A percentile compares a stretch with the other conserved stretches of the same genome.
Evolutionary conservation across 768 basidiomycete genomes (phyloP).

Genomic region (Pisolithus microcarpus): DNA sequence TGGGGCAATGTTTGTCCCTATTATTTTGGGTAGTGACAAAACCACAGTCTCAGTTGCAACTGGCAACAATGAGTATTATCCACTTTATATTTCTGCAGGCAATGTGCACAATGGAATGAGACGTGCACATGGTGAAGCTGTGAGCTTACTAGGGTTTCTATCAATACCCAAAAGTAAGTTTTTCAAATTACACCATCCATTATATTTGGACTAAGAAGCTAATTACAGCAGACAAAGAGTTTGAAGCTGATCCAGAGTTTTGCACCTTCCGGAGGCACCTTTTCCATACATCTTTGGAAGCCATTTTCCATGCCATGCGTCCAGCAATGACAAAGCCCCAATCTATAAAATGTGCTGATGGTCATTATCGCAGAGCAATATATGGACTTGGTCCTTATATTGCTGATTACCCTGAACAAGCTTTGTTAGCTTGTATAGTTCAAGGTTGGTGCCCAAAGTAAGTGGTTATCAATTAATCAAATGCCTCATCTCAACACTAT

Average conservation of each 20-base stretch:
- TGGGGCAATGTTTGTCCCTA: constrained; percentile 12
- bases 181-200: no score
- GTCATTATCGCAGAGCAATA: constrained; percentile 22
- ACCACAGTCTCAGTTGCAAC: constrained; percentile 20
- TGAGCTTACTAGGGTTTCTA: constrained; percentile 9
- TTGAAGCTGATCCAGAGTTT: constrained; percentile 12
- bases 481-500: constrained; percentile 4
- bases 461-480: background rate
- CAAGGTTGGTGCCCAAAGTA: constrained; percentile 33
- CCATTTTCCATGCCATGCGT: constrained; percentile 18
- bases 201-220: no score
- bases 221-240: background rate
- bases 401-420: constrained; percentile 37
- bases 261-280: constrained; percentile 23
- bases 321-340: constrained; percentile 22
- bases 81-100: constrained; percentile 13
- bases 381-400: constrained; percentile 33
- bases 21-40: constrained; percentile 20
- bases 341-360: constrained; percentile 23
- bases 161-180: constrained; percentile 11
- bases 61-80: constrained; percentile 17
- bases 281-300: constrained; percentile 24
- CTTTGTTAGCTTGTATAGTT: constrained; percentile 24
- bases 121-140: constrained; percentile 4
- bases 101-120: constrained; percentile 12